These are phyloP conservation scores for Millerozyma miso DNA, from an alignment of 805 yeast species.

Conservation along the genomic window DNA sequence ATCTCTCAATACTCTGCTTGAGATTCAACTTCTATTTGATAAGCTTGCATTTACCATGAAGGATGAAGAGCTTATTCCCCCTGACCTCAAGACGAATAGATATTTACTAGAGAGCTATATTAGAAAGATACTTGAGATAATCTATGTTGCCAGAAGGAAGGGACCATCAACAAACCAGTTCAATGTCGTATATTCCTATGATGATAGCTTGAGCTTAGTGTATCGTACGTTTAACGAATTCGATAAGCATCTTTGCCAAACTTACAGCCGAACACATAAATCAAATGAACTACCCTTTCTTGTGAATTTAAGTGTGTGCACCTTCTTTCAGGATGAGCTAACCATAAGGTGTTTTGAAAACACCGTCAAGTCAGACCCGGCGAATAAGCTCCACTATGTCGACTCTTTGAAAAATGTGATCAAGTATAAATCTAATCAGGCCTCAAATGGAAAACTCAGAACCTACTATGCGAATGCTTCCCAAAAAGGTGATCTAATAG, in stretches of 20 bases:
- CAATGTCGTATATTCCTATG: constrained; percentile 23
- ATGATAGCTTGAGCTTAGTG: constrained; percentile 29
- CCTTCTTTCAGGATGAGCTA: constrained; percentile 36
- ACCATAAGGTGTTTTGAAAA: constrained; percentile 38
- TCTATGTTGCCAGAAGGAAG: constrained; percentile 28
- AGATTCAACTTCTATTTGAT: constrained; percentile 47
- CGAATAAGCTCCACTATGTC: constrained; percentile 31
- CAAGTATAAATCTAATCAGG: constrained; percentile 11
- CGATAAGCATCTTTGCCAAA: constrained; percentile 30
- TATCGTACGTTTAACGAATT: constrained; percentile 33
- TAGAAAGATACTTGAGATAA: constrained; percentile 51
- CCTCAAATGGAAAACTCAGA: constrained; percentile 17
- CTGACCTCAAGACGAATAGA: constrained; percentile 29
- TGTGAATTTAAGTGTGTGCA: constrained; percentile 25
- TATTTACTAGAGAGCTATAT: constrained; percentile 46
- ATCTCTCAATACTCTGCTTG: constrained; percentile 52
- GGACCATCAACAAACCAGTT: constrained; percentile 20
- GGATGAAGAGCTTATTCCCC: constrained; percentile 44
- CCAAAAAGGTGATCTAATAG: constrained; percentile 28
- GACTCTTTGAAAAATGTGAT: constrained; percentile 29
- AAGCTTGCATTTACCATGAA: constrained; percentile 42
- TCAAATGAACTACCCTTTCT: constrained; percentile 23
- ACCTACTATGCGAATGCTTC: constrained; percentile 25
- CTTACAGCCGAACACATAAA: constrained; percentile 17
- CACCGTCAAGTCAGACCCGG: constrained; percentile 29